Evolutionary conservation across 305 asterid genomes (phyloP), one percentile per base, ranked within the genome.

Genomic region (Vinca major): DNA sequence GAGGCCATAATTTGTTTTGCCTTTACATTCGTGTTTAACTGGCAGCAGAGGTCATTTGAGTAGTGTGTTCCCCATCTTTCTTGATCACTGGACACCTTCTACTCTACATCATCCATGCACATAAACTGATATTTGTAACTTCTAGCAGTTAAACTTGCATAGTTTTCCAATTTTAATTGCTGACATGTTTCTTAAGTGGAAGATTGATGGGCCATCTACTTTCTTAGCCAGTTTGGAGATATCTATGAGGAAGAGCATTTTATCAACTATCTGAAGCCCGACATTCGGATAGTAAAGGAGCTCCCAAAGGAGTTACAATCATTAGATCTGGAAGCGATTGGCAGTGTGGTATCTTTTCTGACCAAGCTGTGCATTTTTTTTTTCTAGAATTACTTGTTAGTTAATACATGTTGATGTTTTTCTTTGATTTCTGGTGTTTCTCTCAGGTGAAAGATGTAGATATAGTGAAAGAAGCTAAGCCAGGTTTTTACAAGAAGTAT

Each of bases 191-290:
- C 65, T 64, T 74, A 80, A 78, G 60, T 60, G 52, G 83, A 74
- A 79, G 63, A 78, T 75, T 88, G 84, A 84, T 75, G 74, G 79
- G 71, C 80, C 82, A 77, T 83, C 75, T 75, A 71, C 76, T 82
- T 84, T 89, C 93, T 78, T 89, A 90, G 99, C 81, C 97, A 93
- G 89, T 93, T 93, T 72, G 92, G 95, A 89, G 88, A 93, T 83
- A 91, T 93, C 82, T 93, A 93, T 82, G 91, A 91, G 88, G 96
- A 89, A 85, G 92, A 85, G 68, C 83, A 89, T 84, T 91, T 93
- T 81, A 93, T 93, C 76, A 70, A 85, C 88, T 91, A 85, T 87
- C 71, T 93, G 88, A 93, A 80, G 78, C 92, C 90, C 51, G 99
- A 93, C 73, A 84, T 93, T 67, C 86, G 48, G 19, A 79, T 91